Percentiles rank a stretch among this genome's conserved stretches.
phyloP scores from a whole-genome alignment of 31 red algal species.

The Bonnemaisonia californica region DNA sequence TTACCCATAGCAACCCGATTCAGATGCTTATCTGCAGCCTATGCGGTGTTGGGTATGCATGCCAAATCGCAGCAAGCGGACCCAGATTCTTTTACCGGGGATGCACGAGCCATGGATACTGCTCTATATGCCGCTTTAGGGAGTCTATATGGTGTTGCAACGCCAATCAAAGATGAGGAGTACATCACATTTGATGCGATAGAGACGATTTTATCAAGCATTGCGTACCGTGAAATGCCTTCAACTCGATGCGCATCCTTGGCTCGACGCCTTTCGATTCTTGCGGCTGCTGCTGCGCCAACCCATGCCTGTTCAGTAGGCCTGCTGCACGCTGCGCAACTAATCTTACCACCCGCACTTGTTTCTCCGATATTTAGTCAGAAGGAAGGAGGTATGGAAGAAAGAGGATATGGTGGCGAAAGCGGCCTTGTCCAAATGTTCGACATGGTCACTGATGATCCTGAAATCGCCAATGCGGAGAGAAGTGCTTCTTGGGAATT shows the following conservation, averaged over 20 bases:
- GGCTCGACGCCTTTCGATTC: conserved; percentile 41
- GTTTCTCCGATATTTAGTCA: conserved; percentile 47
- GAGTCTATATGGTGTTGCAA: conserved; percentile 37
- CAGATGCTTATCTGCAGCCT: conserved; percentile 61
- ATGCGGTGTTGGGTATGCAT: conserved; percentile 57
- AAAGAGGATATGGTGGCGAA: conserved; percentile 19
- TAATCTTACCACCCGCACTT: conserved; percentile 33
- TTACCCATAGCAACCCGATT: conserved; percentile 51
- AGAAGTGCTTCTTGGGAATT: conserved; percentile 65
- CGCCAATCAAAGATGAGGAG: conserved; percentile 44
- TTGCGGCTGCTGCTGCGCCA: conserved; percentile 40
- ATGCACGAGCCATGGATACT: conserved; percentile 58
- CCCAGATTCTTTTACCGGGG: conserved; percentile 67
- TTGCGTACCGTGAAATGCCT: conserved; percentile 50
- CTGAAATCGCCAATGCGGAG: conserved; percentile 48
- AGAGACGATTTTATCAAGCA: conserved; percentile 43
- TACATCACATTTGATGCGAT: conserved; percentile 62
- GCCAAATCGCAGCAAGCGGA: conserved; percentile 44
- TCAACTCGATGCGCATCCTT: conserved; percentile 40
- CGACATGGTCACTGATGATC: conserved; percentile 54
- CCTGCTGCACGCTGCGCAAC: conserved; percentile 37
- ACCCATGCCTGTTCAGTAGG: conserved; percentile 60
- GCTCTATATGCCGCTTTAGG: conserved; percentile 55
- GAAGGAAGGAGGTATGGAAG: conserved; percentile 16
- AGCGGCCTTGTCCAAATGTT: conserved; percentile 32